Evolutionary conservation across 768 basidiomycete species (phyloP), one percentile per base, ranked within the genome.

Genomic region (Pleurotus platypus): DNA sequence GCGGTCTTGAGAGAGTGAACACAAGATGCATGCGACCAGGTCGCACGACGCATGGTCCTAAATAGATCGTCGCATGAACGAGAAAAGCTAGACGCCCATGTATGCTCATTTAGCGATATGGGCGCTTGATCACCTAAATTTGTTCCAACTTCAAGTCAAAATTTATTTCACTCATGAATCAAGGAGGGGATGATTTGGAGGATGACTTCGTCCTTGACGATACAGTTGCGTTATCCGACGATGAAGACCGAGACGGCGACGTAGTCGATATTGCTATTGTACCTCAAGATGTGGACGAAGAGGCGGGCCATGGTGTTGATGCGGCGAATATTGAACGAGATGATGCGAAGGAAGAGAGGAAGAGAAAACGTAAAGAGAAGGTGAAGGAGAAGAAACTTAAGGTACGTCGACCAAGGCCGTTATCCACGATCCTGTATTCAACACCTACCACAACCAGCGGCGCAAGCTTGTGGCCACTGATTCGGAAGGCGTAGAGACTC

Each of bases 131-230:
- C 22, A 51, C 15, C 15, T 54, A 13, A 38, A 51, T 16, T 35
- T 51, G 11, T 5, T 35, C 27, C 6, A 11, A 35, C 30, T 51
- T 16, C 15, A 16, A 51, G 7, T 42, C 15, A 35, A 35, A 35
- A n/a, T 2, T 35, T 43, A 6, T 12, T n/a, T 5, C 4, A 30
- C 49, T 15, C n/a, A 72, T 71, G 68, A 69, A 69, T 37, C 74
- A 70, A 61, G 77, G 76, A 59, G 86, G 87, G 43, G 90, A 94
- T 75, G 91, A 91, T 75, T 78, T 94, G 16, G 90, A 89, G 48
- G 92, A 94, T 68, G 88, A 92, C 61, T 92, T 88, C 66, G 75
- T 88, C 50, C 79, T 79, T 30, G 86, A 94, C 60, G 86, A 87
- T 45, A 73, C 82, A 12, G 80, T 89, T 0, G 85, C 84, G 0